Percentiles rank a stretch among this genome's conserved stretches.
Evolutionary conservation across 345 rosid species (phyloP).

Genomic region (Heritiera fomes): DNA sequence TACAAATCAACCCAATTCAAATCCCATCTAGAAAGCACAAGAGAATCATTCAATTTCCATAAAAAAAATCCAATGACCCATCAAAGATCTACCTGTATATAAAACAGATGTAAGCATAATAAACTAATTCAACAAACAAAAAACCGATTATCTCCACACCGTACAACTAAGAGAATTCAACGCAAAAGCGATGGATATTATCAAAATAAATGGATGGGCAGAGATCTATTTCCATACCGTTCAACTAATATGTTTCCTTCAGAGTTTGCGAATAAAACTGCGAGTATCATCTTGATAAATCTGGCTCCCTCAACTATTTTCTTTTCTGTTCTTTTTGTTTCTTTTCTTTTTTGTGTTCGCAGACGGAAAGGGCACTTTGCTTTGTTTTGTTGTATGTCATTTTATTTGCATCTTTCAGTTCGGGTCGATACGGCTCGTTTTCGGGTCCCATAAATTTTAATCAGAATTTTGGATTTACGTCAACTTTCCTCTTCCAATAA

Average conservation of each 20-base stretch:
- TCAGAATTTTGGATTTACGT: too few relatives aligned
- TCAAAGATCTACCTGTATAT: conserved; percentile 22
- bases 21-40: not conserved
- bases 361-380: not conserved
- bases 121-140: not conserved
- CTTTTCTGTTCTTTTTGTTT: not conserved
- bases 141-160: too few relatives aligned
- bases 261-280: conserved; percentile 63
- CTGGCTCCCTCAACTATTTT: too few relatives aligned
- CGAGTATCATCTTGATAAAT: conserved; percentile 52
- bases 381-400: not conserved
- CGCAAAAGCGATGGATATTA: not conserved
- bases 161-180: too few relatives aligned
- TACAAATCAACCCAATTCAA: not conserved
- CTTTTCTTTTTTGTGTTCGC: too few relatives aligned
- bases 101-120: not conserved
- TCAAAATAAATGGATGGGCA: not conserved
- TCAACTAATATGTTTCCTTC: conserved; percentile 74
- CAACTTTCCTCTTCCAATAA: too few relatives aligned
- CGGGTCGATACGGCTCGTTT: not conserved
- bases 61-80: not conserved
- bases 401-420: not conserved
- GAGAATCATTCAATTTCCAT: too few relatives aligned
- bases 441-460: not conserved
- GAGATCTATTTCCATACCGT: conserved; percentile 43